Conservation (phyloP, 495 filamentous ascomycete genomes). For the Penicillium mononematosum region DNA sequence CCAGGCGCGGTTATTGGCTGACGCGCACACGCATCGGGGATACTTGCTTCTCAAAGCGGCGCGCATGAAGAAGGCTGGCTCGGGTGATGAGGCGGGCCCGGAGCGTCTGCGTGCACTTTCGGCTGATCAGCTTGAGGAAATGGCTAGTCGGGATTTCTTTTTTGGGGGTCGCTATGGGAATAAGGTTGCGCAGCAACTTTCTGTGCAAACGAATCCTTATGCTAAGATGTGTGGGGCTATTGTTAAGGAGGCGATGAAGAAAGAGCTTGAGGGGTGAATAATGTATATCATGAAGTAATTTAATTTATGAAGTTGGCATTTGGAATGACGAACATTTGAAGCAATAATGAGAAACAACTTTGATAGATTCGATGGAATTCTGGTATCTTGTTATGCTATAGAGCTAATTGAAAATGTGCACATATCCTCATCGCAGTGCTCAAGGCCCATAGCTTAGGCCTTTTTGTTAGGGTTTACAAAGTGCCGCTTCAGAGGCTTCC, state of each 20-base stretch:
- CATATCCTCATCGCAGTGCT: background rate
- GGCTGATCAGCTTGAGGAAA: slow-evolving; percentile 63
- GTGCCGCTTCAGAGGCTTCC: slow-evolving; percentile 73
- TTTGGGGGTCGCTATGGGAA: slow-evolving; percentile 76
- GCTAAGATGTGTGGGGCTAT: slow-evolving; percentile 87
- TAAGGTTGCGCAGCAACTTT: slow-evolving; percentile 70
- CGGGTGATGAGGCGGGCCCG: slow-evolving; percentile 18
- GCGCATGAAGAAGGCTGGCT: slow-evolving; percentile 39
- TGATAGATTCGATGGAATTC: slow-evolving; percentile 3
- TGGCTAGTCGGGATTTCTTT: slow-evolving; percentile 71
- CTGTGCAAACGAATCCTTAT: slow-evolving; percentile 80
- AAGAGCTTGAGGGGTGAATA: slow-evolving; percentile 52
- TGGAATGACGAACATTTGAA: background rate
- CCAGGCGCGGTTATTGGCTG: slow-evolving; percentile 62
- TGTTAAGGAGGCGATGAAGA: slow-evolving; percentile 80
- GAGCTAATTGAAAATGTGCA: slow-evolving; percentile 7
- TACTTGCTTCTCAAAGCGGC: slow-evolving; percentile 66
- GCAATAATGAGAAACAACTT: background rate
- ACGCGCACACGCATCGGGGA: slow-evolving; percentile 74
- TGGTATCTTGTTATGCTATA: slow-evolving; percentile 2
- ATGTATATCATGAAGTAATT: background rate
- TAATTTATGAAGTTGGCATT: background rate
- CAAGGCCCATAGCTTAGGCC: background rate
- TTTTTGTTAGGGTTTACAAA: slow-evolving; percentile 63
- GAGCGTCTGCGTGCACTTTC: slow-evolving; percentile 42